A percentile compares a stretch with the other conserved stretches of the same genome.
These are phyloP conservation scores for Hibiscus mutabilis DNA, from an alignment of 345 rosid species.

Conservation along the genomic window DNA sequence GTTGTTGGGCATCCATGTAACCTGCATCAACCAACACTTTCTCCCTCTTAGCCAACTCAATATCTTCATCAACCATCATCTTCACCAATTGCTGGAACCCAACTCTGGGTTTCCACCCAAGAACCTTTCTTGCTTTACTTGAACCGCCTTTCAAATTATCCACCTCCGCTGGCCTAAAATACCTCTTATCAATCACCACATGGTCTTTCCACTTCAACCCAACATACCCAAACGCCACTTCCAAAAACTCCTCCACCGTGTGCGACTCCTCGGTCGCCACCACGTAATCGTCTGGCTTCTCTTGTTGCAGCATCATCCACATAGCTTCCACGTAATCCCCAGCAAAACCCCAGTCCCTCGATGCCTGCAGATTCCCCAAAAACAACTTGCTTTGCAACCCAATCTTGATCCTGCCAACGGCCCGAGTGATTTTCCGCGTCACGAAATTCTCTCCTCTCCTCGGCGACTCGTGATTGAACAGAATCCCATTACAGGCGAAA, in stretches of 20 bases:
- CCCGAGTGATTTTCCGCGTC: conserved; percentile 22
- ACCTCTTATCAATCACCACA: not conserved
- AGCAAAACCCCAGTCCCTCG: not conserved
- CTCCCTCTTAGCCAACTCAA: not conserved
- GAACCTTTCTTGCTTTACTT: not conserved
- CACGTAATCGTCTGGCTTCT: not conserved
- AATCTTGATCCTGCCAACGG: not conserved
- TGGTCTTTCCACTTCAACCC: not conserved
- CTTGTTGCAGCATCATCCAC: not conserved
- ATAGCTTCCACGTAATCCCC: not conserved
- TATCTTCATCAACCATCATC: not conserved
- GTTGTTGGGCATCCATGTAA: conserved; percentile 68
- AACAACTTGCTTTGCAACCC: not conserved
- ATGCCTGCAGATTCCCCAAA: not conserved
- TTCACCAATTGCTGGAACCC: not conserved
- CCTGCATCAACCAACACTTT: conserved; percentile 19
- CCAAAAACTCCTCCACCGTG: not conserved
- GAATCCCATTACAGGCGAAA: conserved; percentile 79
- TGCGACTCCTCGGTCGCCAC: not conserved
- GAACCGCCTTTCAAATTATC: not conserved
- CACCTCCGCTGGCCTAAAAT: not conserved
- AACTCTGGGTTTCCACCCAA: not conserved
- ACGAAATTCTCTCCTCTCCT: conserved; percentile 88
- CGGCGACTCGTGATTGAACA: conserved; percentile 91
- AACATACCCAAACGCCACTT: not conserved